These are phyloP conservation scores for Cucurbita pepo DNA, from an alignment of 306 rosid genomes.

Conservation along the genomic window DNA sequence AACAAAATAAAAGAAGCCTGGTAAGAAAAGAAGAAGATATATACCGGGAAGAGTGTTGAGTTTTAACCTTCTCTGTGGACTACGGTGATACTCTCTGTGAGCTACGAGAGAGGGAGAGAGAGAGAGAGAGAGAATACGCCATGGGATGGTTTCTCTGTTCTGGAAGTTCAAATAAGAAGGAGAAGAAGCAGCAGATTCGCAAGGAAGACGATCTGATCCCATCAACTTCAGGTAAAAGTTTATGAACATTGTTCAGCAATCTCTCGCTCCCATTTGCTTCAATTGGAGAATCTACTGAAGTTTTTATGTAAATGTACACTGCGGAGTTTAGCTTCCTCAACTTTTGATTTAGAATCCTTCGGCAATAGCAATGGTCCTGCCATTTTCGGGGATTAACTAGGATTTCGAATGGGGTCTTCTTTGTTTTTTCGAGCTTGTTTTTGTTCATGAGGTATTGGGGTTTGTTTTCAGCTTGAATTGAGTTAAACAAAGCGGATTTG, in stretches of 20 bases:
- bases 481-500: not conserved
- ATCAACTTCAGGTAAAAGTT: slow-evolving; percentile 29
- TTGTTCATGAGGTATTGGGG: not conserved
- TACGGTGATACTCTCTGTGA: not conserved
- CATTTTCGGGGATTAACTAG: not conserved
- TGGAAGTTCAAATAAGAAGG: slow-evolving; percentile 20
- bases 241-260: not conserved
- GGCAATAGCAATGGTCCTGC: not conserved
- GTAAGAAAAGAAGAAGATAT: not conserved
- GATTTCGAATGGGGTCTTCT: not conserved
- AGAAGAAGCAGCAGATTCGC: slow-evolving; percentile 13
- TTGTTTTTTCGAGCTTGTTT: not conserved
- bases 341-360: slow-evolving; percentile 1
- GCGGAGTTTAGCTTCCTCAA: not conserved
- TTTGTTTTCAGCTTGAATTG: not conserved
- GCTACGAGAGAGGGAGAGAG: not conserved
- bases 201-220: slow-evolving; percentile 28
- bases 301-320: not conserved
- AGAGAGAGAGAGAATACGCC: slow-evolving; percentile 5
- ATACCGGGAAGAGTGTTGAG: not conserved
- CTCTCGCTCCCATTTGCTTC: not conserved
- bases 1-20: too few relatives aligned
- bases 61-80: not conserved
- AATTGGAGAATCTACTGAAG: not conserved
- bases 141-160: slow-evolving; percentile 42